Conservation (phyloP, 805 yeast genomes). For the Starmerella geochares region DNA sequence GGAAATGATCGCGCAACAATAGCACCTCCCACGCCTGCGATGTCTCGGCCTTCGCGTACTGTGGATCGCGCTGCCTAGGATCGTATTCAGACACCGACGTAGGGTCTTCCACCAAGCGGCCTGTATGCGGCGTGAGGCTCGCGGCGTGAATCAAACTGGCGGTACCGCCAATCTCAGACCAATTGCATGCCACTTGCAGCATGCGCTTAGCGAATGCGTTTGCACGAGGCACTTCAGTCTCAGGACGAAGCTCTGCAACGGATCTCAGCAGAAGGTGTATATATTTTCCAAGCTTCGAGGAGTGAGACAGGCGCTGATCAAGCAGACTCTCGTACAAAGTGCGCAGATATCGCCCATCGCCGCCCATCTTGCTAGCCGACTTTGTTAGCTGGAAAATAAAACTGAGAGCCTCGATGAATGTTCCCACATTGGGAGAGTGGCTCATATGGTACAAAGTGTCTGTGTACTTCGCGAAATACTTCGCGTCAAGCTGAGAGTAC, state of each 20-base stretch:
- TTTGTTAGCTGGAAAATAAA: conserved; percentile 70
- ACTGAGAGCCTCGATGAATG: conserved; percentile 84
- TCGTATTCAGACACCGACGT: conserved; percentile 42
- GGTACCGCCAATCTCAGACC: conserved; percentile 75
- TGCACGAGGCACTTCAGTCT: conserved; percentile 50
- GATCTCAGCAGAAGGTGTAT: conserved; percentile 78
- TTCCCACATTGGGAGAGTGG: conserved; percentile 86
- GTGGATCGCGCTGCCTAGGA: conserved; percentile 85
- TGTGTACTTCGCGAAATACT: conserved; percentile 59
- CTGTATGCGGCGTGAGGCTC: conserved; percentile 56
- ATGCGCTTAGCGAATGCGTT: conserved; percentile 86
- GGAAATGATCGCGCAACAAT: conserved; percentile 70
- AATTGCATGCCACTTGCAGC: conserved; percentile 69
- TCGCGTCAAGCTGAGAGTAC: conserved; percentile 61
- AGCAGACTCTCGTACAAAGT: conserved; percentile 82
- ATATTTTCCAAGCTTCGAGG: conserved; percentile 89
- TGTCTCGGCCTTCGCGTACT: conserved; percentile 70
- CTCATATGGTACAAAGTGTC: conserved; percentile 81
- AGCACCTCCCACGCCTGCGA: conserved; percentile 80
- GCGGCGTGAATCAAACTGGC: conserved; percentile 25
- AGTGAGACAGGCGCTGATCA: conserved; percentile 70
- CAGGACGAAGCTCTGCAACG: conserved; percentile 46
- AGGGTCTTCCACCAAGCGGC: conserved; percentile 49
- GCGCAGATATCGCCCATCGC: conserved; percentile 55
- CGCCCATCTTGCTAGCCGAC: conserved; percentile 35